A percentile compares a stretch with the other conserved stretches of the same genome.
Conservation (phyloP, 2,329 filamentous ascomycete genomes). For the Didymella segeticola region DNA sequence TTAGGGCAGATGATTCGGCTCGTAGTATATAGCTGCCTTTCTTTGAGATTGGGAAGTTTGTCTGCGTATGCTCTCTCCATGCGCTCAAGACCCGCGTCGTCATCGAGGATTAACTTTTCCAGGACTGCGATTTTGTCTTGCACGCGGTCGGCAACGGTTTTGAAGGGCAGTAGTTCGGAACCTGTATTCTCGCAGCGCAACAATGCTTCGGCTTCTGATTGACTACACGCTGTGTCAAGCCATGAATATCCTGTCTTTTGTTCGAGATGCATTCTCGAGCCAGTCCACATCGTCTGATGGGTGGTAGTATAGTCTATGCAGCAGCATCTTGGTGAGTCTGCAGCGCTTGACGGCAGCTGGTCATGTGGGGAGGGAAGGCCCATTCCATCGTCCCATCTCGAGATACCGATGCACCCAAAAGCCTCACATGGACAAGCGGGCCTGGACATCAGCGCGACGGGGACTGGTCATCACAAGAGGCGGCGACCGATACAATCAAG, state of each 20-base stretch:
- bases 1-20: not conserved
- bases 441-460: slow-evolving; percentile 94
- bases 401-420: slow-evolving; percentile 82
- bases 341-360: slow-evolving; percentile 88
- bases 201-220: slow-evolving; percentile 14
- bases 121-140: not conserved
- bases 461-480: slow-evolving; percentile 87
- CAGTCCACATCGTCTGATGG: slow-evolving; percentile 1
- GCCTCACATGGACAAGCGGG: slow-evolving; percentile 89
- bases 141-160: not conserved
- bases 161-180: slow-evolving; percentile 4
- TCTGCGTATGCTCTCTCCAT: not conserved
- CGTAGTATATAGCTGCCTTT: not conserved
- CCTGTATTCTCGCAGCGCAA: slow-evolving; percentile 5
- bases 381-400: slow-evolving; percentile 79
- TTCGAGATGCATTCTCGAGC: slow-evolving; percentile 12
- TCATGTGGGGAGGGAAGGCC: slow-evolving; percentile 94
- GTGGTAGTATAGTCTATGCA: slow-evolving; percentile 54
- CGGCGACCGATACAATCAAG: slow-evolving; percentile 90
- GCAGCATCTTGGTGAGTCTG: slow-evolving; percentile 78
- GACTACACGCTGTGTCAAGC: slow-evolving; percentile 14
- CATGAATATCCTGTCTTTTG: not conserved
- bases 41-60: not conserved
- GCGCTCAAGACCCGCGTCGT: not conserved
- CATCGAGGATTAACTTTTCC: not conserved